Evolutionary conservation across 78 protist genomes (phyloP).

Genomic region (Polysphondylium violaceum): DNA sequence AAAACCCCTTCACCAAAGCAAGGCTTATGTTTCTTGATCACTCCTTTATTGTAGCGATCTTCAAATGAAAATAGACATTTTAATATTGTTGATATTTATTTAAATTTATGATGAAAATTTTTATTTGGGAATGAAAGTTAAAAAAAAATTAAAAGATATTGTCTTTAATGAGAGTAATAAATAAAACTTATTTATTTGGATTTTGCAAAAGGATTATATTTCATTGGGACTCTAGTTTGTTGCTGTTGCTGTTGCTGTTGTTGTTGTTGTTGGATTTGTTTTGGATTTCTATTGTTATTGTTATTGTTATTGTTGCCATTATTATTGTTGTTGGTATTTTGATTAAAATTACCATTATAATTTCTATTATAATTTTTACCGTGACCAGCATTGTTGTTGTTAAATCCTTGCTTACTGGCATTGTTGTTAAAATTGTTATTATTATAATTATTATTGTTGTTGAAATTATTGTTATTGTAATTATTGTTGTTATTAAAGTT

Average conservation of each 20-base stretch:
- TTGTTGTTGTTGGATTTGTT: neutral
- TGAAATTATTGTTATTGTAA: neutral
- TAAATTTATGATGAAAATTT: too few relatives aligned
- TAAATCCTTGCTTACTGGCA: too few relatives aligned
- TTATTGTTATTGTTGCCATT: neutral
- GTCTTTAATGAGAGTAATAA: too few relatives aligned
- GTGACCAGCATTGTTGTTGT: neutral
- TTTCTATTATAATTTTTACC: neutral
- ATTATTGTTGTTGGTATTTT: neutral
- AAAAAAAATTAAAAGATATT: too few relatives aligned
- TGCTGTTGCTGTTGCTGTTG: neutral
- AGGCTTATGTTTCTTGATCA: too few relatives aligned
- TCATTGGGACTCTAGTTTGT: constrained; percentile 1
- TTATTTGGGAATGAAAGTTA: too few relatives aligned
- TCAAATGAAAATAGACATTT: too few relatives aligned
- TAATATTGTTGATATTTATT: too few relatives aligned
- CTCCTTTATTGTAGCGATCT: too few relatives aligned
- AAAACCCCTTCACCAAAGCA: too few relatives aligned
- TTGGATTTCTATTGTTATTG: neutral
- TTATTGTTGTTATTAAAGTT: constrained; percentile 8
- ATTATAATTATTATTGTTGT: constrained; percentile 12
- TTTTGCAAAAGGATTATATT: constrained; percentile 64
- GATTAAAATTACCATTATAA: neutral
- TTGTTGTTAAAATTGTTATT: neutral
- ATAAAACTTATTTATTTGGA: too few relatives aligned